These are phyloP conservation scores for Scheffersomyces stambukii DNA, from an alignment of 1,139 yeast genomes.

Conservation along the genomic window DNA sequence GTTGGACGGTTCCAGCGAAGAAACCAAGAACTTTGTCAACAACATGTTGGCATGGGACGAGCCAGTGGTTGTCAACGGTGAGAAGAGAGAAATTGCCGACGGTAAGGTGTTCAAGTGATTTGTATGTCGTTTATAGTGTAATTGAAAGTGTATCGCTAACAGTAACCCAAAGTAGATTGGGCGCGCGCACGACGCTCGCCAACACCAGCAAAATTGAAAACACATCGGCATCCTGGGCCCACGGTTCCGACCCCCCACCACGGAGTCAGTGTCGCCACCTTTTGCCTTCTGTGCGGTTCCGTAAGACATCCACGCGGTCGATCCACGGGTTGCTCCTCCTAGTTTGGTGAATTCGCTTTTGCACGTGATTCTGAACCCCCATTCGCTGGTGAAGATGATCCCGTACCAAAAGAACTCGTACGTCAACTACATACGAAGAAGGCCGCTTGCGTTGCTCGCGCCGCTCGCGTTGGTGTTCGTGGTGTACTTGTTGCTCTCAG, in stretches of 20 bases:
- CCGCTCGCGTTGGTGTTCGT: slow-evolving; percentile 42
- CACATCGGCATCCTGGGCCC: too few species aligned
- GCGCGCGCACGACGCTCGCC: too few species aligned
- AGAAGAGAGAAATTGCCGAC: slow-evolving; percentile 44
- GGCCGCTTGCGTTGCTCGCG: slow-evolving; percentile 44
- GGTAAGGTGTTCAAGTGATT: slow-evolving; percentile 47
- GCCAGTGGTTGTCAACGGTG: slow-evolving; percentile 45
- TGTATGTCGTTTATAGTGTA: slow-evolving; percentile 1
- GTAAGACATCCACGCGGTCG: too few species aligned
- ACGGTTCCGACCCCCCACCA: too few species aligned
- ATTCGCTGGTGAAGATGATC: too few species aligned
- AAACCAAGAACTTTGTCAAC: slow-evolving; percentile 37
- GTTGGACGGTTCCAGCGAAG: slow-evolving; percentile 37
- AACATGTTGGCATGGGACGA: slow-evolving; percentile 54
- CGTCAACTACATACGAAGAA: slow-evolving; percentile 57
- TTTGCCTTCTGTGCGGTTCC: too few species aligned
- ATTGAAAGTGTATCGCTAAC: neutral
- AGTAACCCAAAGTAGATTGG: neutral
- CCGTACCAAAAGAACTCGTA: slow-evolving; percentile 24
- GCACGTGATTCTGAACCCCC: too few species aligned
- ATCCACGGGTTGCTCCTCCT: too few species aligned
- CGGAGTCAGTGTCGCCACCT: too few species aligned
- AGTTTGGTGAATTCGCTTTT: too few species aligned
- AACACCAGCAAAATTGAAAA: too few species aligned
- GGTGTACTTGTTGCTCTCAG: slow-evolving; percentile 40